Evolutionary conservation across 495 filamentous ascomycete genomes (phyloP), one percentile per base, ranked within the genome.

Genomic region (Hypoxylon cercidicola): DNA sequence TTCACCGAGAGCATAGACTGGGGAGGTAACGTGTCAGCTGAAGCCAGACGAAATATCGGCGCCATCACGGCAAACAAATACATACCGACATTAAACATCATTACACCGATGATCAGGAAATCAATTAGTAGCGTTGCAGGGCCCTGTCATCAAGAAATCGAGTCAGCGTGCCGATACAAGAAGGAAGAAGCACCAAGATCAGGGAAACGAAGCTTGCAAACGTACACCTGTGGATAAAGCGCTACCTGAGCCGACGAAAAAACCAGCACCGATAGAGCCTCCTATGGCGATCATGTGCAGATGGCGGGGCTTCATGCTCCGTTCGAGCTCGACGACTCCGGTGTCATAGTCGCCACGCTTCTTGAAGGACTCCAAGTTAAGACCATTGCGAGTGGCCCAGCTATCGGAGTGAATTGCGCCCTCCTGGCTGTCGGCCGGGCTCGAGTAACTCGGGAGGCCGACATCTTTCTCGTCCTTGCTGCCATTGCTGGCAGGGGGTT

Each of bases 221-320:
- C 74, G 60, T 73, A 76, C 73, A 64, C 79, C 79, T 15, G 73
- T 74, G 56, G 55, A 50, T 50, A 84, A 72, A 13, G 81, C 81
- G 37, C 70, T 66, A 56, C 83, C 83, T 13, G 83, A 82, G 28
- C 83, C 78, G 64, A 84, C 80, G 70, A 83, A 84, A 72, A 83
- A 85, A 76, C 77, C 88, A 21, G 88, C 89, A 43, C 88, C 89
- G 53, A 91, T 90, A 4, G 86, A 87, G 37, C 88, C 88, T 21
- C 88, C 88, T 64, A 91, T 89, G 48, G 88, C 88, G 69, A 92
- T 92, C 85, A 92, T 90, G 74, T 91, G 88, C 60, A 91, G 72
- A 74, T 91, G 88, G 46, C 88, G 80, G 23, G 81, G 79, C 75
- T 86, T 86, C 76, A 91, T 78, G 68, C 78, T 81, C 37, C 87